Evolutionary conservation across 352 stramenopile genomes (phyloP), one percentile per base, ranked within the genome.

Genomic region (Phytophthora melonis): DNA sequence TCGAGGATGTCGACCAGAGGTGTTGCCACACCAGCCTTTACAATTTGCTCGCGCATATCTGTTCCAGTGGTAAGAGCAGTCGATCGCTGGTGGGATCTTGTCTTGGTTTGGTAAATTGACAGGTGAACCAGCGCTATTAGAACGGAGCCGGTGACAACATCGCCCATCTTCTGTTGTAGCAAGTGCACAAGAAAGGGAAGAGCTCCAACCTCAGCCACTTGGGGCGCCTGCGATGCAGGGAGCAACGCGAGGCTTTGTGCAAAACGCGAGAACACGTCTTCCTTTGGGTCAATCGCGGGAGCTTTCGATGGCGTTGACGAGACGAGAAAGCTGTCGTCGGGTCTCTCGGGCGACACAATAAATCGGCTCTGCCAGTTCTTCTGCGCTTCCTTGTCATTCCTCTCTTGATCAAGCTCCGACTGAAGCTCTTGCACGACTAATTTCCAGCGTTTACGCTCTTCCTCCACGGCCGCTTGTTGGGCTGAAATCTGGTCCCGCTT

Each of bases 261-360:
- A 70, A 94, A 94, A 41, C 80, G 82, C 16, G 85, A 84, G 67
- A 94, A 85, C 10, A 87, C 83, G 45, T 92, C 82, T 27, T 93
- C 78, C 0, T 78, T 30, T 59, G 75, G 32, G 83, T 84, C 49
- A 80, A 70, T 62, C 6, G 19, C 18, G 23, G 68, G 23, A n/a
- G 25, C 16, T 10, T 73, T 67, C 34, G 9, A 43, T 23, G 39
- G n/a, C 30, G 63, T 21, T 1, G 71, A 72, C 18, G 32, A 23
- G 6, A n/a, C 13, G 49, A 41, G 19, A 11, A 73, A 63, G 9
- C 9, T 39, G 36, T 72, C 67, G 10, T 57, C n/a, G 21, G 55
- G 16, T 27, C 27, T 27, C 47, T 56, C 23, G 21, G 59, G 14
- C 10, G 41, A 9, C 30, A 27, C 10, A 36, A 76, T 77, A 39